These are phyloP conservation scores for Solanum paucissectum DNA, from an alignment of 257 asterid genomes.

Conservation along the genomic window DNA sequence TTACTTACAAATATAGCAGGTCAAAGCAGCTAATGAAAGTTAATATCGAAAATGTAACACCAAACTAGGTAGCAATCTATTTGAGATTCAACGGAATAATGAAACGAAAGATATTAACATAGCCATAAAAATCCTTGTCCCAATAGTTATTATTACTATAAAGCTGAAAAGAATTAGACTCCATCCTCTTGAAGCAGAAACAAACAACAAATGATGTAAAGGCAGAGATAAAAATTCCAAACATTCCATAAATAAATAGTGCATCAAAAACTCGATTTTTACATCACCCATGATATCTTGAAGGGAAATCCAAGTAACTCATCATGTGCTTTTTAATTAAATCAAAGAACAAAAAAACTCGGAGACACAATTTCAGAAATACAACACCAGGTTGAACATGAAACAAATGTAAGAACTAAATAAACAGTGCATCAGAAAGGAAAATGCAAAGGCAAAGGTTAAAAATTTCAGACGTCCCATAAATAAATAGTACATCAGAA, in stretches of 20 bases:
- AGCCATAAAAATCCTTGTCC: not conserved
- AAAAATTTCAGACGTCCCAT: no score
- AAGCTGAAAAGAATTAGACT: not conserved
- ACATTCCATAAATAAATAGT: not conserved
- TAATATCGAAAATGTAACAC: no score
- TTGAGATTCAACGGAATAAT: not conserved
- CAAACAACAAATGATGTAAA: not conserved
- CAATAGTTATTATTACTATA: not conserved
- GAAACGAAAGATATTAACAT: no score
- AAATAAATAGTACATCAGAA: no score
- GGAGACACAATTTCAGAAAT: not conserved
- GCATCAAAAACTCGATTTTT: slow-evolving; percentile 82
- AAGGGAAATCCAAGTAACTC: slow-evolving; percentile 88
- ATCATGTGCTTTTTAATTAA: slow-evolving; percentile 8
- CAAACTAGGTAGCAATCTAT: not conserved
- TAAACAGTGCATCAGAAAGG: no score
- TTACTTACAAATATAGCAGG: not conserved
- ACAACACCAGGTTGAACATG: not conserved
- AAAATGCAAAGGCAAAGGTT: no score
- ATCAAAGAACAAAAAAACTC: not conserved
- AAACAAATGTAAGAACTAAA: slow-evolving; percentile 11
- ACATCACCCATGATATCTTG: slow-evolving; percentile 74
- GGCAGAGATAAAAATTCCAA: not conserved
- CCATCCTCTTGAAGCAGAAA: not conserved
- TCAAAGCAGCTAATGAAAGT: not conserved